Evolutionary conservation across 345 rosid genomes (phyloP).

Genomic region (Abelmoschus esculentus): DNA sequence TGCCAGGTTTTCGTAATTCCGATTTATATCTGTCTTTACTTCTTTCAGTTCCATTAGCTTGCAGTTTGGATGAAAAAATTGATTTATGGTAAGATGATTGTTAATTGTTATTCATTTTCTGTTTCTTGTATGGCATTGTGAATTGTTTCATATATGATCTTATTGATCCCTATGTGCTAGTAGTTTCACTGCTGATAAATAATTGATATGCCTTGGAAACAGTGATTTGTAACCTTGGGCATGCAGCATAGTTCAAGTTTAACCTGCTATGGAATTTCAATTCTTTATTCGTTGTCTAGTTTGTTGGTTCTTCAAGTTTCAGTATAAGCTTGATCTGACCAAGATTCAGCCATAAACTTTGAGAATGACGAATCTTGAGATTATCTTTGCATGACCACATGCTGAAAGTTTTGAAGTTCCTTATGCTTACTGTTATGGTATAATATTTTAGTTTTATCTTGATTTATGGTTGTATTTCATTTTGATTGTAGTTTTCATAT

Average conservation of each 20-base stretch:
- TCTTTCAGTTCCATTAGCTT: neutral
- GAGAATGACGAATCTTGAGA: neutral
- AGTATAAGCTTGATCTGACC: neutral
- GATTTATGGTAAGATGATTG: neutral
- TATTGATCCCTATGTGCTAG: neutral
- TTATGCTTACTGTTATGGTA: neutral
- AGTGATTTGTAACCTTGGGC: neutral
- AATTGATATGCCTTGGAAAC: neutral
- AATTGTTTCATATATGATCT: neutral
- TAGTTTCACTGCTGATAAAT: neutral
- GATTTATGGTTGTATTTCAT: slow-evolving; percentile 9
- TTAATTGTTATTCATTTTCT: neutral
- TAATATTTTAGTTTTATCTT: neutral
- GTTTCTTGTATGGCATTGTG: neutral
- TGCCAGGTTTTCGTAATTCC: slow-evolving; percentile 44
- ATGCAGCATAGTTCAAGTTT: neutral
- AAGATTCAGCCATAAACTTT: neutral
- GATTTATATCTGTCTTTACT: neutral
- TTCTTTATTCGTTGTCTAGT: neutral
- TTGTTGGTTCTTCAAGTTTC: neutral
- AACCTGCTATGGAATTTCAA: neutral
- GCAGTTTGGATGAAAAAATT: slow-evolving; percentile 2
- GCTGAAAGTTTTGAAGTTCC: neutral
- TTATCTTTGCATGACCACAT: neutral
- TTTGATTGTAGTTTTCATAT: slow-evolving; percentile 5